Evolutionary conservation across 768 basidiomycete genomes (phyloP).

Genomic region (Infundibulicybe gibba): DNA sequence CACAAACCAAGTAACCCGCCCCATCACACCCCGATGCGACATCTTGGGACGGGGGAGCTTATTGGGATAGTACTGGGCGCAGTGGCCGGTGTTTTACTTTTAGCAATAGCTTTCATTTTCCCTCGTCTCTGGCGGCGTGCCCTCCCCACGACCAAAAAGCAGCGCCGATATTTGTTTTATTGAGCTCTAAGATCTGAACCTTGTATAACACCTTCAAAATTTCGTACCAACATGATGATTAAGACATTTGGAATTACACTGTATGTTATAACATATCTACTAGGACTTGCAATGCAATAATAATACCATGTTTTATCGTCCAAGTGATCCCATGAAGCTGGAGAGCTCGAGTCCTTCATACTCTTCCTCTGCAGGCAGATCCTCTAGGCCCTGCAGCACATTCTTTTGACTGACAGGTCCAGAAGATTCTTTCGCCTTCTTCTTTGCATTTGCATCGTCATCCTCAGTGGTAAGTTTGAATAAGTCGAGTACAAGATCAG

Average conservation of each 20-base stretch:
- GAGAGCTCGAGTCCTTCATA: constrained; percentile 85
- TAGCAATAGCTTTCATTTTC: constrained; percentile 16
- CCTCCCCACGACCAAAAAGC: constrained; percentile 11
- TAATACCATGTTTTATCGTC: constrained; percentile 34
- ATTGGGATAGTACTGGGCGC: constrained; percentile 18
- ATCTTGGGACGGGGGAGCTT: constrained; percentile 13
- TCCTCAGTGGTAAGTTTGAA: constrained; percentile 81
- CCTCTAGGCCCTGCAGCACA: constrained; percentile 85
- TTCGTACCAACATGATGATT: background rate
- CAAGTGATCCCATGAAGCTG: constrained; percentile 85
- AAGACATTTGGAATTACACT: constrained; percentile 6
- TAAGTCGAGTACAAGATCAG: constrained; percentile 92
- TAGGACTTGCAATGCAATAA: constrained; percentile 20
- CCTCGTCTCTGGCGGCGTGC: constrained; percentile 20
- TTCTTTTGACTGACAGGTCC: constrained; percentile 76
- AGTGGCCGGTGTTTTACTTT: constrained; percentile 10
- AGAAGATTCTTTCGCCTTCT: constrained; percentile 48
- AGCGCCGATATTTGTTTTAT: constrained; percentile 3
- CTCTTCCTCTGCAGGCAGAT: constrained; percentile 89
- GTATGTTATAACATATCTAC: constrained; percentile 8
- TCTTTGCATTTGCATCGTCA: constrained; percentile 46
- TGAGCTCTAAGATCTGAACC: constrained; percentile 2
- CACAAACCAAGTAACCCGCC: background rate
- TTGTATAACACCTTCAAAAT: constrained; percentile 2
- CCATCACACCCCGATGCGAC: background rate